Percentiles rank a stretch among this genome's conserved stretches.
phyloP scores from a whole-genome alignment of 352 stramenopile species.

The Globisporangium spiculum region DNA sequence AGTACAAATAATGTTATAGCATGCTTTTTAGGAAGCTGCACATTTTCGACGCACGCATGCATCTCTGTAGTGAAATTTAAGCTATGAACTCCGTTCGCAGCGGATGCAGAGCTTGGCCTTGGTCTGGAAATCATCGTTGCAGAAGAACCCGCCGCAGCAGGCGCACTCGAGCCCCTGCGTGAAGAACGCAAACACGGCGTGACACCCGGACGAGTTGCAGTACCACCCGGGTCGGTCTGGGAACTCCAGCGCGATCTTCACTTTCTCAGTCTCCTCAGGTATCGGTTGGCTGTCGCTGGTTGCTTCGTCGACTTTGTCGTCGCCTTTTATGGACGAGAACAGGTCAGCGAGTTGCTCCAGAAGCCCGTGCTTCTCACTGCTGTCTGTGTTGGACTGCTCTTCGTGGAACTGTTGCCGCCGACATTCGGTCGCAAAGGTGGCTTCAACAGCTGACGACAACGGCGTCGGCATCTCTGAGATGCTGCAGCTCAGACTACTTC shows the following conservation, averaged over 20 bases:
- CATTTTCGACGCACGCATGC: background rate
- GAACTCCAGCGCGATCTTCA: slow-evolving; percentile 37
- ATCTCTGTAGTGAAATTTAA: background rate
- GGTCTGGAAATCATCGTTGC: slow-evolving; percentile 41
- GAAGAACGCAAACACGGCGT: slow-evolving; percentile 69
- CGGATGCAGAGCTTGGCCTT: slow-evolving; percentile 33
- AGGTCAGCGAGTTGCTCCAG: slow-evolving; percentile 5
- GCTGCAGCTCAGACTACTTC: slow-evolving; percentile 16
- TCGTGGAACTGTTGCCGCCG: slow-evolving; percentile 21
- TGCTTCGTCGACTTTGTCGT: background rate
- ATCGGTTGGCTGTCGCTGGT: slow-evolving; percentile 2
- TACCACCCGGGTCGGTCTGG: slow-evolving; percentile 68
- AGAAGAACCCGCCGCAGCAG: slow-evolving; percentile 57
- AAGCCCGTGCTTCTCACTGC: background rate
- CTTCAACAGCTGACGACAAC: background rate
- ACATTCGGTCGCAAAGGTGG: background rate
- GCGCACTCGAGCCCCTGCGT: slow-evolving; percentile 45
- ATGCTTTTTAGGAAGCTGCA: slow-evolving; percentile 2
- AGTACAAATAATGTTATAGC: slow-evolving; percentile 19
- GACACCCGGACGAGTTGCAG: slow-evolving; percentile 59
- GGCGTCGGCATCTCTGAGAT: slow-evolving; percentile 1
- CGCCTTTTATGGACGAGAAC: background rate
- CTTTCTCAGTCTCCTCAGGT: background rate
- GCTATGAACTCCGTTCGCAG: slow-evolving; percentile 9
- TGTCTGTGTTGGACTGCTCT: background rate